phyloP scores from a whole-genome alignment of 768 basidiomycete species.

The Galerina marginata region DNA sequence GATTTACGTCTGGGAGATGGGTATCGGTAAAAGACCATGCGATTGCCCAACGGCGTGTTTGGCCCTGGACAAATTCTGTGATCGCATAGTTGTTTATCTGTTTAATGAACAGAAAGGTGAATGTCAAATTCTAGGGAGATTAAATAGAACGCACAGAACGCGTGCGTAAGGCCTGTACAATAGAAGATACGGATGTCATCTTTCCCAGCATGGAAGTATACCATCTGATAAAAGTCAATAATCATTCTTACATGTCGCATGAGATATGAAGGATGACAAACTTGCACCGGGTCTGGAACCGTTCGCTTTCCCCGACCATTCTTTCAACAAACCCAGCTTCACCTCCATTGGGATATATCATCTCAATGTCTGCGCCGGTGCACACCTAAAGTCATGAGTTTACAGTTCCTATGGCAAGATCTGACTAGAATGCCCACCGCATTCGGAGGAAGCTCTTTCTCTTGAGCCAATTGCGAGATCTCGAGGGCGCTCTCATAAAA shows the following conservation, averaged over 20 bases:
- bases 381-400: constrained; percentile 60
- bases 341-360: constrained; percentile 84
- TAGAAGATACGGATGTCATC: constrained; percentile 67
- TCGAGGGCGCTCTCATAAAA: constrained; percentile 87
- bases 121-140: neutral
- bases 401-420: neutral
- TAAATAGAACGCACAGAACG: constrained; percentile 31
- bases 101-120: neutral
- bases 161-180: constrained; percentile 61
- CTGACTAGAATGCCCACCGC: constrained; percentile 55
- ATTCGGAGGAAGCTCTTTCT: constrained; percentile 70
- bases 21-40: constrained; percentile 79
- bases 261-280: constrained; percentile 31
- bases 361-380: constrained; percentile 85
- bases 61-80: constrained; percentile 83
- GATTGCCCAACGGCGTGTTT: constrained; percentile 91
- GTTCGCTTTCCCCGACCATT: constrained; percentile 80
- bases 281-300: constrained; percentile 59
- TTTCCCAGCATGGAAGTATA: constrained; percentile 95
- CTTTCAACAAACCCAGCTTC: constrained; percentile 76
- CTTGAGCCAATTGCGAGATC: constrained; percentile 48
- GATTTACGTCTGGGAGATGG: constrained; percentile 80
- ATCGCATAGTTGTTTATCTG: constrained; percentile 90
- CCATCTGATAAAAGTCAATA: constrained; percentile 61
- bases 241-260: neutral